Base-by-base conservation (phyloP, 345 rosid genomes). In the Hevea brasiliensis region DNA sequence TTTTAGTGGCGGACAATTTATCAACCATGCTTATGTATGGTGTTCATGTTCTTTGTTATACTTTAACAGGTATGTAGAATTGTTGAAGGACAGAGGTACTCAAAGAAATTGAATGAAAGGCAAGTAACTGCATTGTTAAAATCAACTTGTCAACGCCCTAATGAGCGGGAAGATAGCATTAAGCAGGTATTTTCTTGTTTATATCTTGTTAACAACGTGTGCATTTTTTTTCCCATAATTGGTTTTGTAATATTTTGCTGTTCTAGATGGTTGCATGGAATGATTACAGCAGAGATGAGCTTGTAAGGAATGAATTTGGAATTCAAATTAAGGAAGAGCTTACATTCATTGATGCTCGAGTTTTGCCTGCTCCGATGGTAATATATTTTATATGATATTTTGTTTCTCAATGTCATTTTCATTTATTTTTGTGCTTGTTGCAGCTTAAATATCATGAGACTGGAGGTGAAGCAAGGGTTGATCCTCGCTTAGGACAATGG, bases 91-190 rank as follows among this genome's bases (percentile, higher is more conserved):
- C 97, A 94, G 27, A 47, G 95, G 27, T 94, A 89, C 50, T 71
- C 91, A 0, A 90, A 82, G 71, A 85, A 67, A 67, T 75, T 92
- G 11, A 94, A 88, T 76, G 89, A 87, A 13, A 84, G 41, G 29
- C 97, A 92, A 77, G 93, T 94, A 1, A 81, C 78, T 45, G 75
- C 80, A 0, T 55, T 94, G 54, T 63, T 94, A 24, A 84, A 11
- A 66, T 97, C 92, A n/a, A 90, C 97, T 0, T 94, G 97, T 74
- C 85, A 79, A 74, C 90, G 97, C 17, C 98, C 97, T 32, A 0
- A 0, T 0, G 77, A 70, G 0, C 79, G 97, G 77, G 93, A 88
- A 76, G 11, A 0, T 0, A 48, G 45, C 18, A 82, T 94, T 8
- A 15, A 1, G 56, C 24, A 41, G 74, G 89, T 68, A 50, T 7